Conservation (phyloP, 352 stramenopile species). For the Globisporangium lucens region DNA sequence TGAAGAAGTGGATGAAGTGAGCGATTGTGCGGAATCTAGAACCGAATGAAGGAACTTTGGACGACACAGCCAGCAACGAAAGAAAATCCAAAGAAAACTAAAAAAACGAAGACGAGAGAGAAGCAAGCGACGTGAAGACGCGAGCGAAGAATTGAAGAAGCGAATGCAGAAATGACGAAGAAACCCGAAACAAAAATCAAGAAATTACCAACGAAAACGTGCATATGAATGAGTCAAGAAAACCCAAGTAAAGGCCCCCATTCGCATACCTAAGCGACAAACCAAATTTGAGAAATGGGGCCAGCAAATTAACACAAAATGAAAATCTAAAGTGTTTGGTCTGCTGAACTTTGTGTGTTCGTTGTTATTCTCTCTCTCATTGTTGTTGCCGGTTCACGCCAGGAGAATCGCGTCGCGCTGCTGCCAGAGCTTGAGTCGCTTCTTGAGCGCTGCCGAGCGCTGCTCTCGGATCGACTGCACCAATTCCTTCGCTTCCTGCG, state of each 20-base stretch:
- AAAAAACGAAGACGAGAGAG: constrained; percentile 1
- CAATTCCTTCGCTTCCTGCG: constrained; percentile 28
- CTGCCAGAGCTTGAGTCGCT: constrained; percentile 28
- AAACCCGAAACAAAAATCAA: not conserved
- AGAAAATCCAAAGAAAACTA: not conserved
- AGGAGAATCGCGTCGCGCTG: constrained; percentile 16
- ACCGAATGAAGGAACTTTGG: not conserved
- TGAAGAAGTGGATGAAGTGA: not conserved
- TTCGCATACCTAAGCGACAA: constrained; percentile 7
- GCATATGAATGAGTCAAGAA: not conserved
- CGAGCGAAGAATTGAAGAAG: constrained; percentile 30
- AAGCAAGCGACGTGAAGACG: constrained; percentile 14
- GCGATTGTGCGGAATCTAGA: not conserved
- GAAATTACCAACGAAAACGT: not conserved
- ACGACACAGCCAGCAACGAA: not conserved
- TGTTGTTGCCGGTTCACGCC: not conserved
- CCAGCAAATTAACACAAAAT: constrained; percentile 13
- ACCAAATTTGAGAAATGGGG: not conserved
- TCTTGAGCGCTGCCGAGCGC: constrained; percentile 31
- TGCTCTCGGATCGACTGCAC: constrained; percentile 33
- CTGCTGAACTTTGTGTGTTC: not conserved
- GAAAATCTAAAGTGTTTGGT: constrained; percentile 18
- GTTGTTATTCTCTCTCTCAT: not conserved
- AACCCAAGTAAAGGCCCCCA: constrained; percentile 12
- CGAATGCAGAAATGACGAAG: constrained; percentile 7